Evolutionary conservation across 768 basidiomycete species (phyloP), one percentile per base, ranked within the genome.

Genomic region (Rubroboletus pulcherrimus): DNA sequence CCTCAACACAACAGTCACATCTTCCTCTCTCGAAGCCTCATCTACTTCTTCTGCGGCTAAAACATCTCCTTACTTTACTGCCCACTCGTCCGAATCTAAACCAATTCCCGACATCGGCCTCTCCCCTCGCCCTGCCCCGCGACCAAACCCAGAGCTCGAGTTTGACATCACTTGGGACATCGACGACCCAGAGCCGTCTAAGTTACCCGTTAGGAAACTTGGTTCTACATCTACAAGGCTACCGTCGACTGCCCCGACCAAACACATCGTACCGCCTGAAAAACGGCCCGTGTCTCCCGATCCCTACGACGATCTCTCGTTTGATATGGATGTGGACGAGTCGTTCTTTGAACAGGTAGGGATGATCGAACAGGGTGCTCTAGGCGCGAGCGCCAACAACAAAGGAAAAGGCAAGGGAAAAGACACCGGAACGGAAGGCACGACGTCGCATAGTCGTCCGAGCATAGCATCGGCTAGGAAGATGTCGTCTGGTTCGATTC

Each of bases 261-360:
- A 50, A 45, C 49, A 35, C 12, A 41, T n/a, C 11, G n/a, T 38
- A 42, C 56, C 39, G 31, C 48, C 38, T 12, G 47, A 17, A 49
- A 60, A 59, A 53, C 40, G 49, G 40, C 17, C 67, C n/a, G 35
- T 17, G 46, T 67, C 63, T 46, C 60, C 62, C 12, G 69, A 70
- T 48, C 59, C 69, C 19, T 71, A 60, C 53, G 73, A 71, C 45
- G 71, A 73, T 54, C 73, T 75, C 31, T 63, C 70, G 29, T 65
- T 72, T 40, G 70, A 70, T 34, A 61, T 73, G 62, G 69, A 69
- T 12, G 61, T 77, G 42, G 71, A 76, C 45, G 77, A 74, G 6
- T 70, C 62, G 12, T 73, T 81, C 55, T 64, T 79, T 21, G 75
- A 72, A 58, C 74, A 75, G 55, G 61, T 67, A 53, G 71, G 68